A percentile compares a stretch with the other conserved stretches of the same genome.
phyloP scores from a whole-genome alignment of 2,329 filamentous ascomycete genomes.

The Polytolypa hystricis region DNA sequence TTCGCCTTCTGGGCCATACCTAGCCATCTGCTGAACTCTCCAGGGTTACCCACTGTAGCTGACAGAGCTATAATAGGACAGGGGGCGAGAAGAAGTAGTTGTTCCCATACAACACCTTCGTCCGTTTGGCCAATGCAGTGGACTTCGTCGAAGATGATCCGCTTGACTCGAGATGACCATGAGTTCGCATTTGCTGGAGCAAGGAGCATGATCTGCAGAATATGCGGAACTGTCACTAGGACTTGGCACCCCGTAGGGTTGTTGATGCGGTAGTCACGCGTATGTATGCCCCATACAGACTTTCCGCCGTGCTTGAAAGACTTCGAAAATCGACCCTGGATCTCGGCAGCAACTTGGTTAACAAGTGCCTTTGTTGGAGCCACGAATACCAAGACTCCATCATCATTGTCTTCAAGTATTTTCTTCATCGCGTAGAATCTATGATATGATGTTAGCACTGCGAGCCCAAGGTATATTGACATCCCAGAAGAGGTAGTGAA shows the following conservation, averaged over 20 bases:
- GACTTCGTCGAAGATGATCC: slow-evolving; percentile 75
- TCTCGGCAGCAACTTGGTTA: slow-evolving; percentile 71
- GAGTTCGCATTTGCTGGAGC: slow-evolving; percentile 52
- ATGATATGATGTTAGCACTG: neutral
- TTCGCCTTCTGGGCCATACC: slow-evolving; percentile 51
- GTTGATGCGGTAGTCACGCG: slow-evolving; percentile 63
- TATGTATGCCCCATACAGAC: slow-evolving; percentile 70
- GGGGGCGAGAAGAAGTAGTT: slow-evolving; percentile 60
- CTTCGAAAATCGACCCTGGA: slow-evolving; percentile 65
- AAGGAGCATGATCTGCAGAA: slow-evolving; percentile 67
- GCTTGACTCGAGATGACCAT: slow-evolving; percentile 58
- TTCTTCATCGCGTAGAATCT: slow-evolving; percentile 72
- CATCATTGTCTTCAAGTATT: slow-evolving; percentile 55
- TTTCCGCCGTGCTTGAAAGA: slow-evolving; percentile 47
- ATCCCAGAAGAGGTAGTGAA: no score
- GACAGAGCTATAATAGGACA: slow-evolving; percentile 72
- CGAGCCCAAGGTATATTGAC: neutral
- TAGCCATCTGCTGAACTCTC: slow-evolving; percentile 60
- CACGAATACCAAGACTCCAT: slow-evolving; percentile 65
- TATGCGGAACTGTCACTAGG: slow-evolving; percentile 65
- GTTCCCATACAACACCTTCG: slow-evolving; percentile 69
- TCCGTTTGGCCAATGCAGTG: slow-evolving; percentile 69
- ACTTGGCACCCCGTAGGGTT: slow-evolving; percentile 62
- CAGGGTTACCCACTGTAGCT: slow-evolving; percentile 66
- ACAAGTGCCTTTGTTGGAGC: slow-evolving; percentile 73